phyloP scores from a whole-genome alignment of 78 protist species.

The Goniomonas avonlea region DNA sequence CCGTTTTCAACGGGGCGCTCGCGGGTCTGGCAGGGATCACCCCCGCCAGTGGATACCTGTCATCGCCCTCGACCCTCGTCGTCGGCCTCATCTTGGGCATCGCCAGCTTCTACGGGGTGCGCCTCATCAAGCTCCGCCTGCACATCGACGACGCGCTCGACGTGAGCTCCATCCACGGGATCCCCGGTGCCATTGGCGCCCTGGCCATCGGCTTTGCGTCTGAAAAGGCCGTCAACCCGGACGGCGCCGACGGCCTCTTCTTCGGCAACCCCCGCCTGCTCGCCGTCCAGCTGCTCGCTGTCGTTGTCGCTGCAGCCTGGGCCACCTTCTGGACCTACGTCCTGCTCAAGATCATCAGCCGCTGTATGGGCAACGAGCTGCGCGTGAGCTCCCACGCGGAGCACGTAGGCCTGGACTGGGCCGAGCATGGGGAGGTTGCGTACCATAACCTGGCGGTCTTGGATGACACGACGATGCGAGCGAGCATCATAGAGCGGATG shows the following conservation, averaged over 20 bases:
- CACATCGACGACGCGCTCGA: slow-evolving; percentile 69
- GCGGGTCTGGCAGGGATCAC: slow-evolving; percentile 67
- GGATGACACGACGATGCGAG: background rate
- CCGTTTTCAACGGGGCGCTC: slow-evolving; percentile 17
- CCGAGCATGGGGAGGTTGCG: background rate
- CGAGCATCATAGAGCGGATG: background rate
- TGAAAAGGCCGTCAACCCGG: background rate
- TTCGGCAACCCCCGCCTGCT: background rate
- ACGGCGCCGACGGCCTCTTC: background rate
- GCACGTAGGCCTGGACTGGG: background rate
- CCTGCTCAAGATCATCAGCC: background rate
- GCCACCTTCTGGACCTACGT: background rate
- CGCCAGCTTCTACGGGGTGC: slow-evolving; percentile 1
- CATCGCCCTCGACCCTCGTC: background rate
- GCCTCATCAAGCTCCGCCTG: background rate
- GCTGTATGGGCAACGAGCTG: background rate
- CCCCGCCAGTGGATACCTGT: slow-evolving; percentile 42
- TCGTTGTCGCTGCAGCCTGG: background rate
- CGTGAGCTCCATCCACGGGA: slow-evolving; percentile 57
- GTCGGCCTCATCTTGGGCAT: background rate
- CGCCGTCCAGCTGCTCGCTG: background rate
- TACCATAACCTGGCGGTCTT: background rate
- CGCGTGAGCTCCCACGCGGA: background rate
- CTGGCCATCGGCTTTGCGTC: slow-evolving; percentile 45
- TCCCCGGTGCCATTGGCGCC: slow-evolving; percentile 59